Conservation (phyloP, 108 stramenopile genomes). For the Aureococcus anophagefferens region DNA sequence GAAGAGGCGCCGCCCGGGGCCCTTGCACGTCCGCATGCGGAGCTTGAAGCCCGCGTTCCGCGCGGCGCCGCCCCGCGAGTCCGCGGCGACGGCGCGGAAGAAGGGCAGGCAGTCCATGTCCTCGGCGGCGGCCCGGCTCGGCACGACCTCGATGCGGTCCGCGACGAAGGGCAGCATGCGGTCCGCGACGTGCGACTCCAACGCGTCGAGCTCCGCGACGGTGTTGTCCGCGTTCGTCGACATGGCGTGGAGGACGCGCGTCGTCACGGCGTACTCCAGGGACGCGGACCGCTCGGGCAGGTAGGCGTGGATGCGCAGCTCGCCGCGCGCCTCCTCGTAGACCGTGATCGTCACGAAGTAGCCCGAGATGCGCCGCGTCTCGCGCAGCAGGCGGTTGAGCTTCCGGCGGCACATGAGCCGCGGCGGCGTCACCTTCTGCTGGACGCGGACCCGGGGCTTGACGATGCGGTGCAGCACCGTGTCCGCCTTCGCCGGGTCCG, state of each 20-base stretch:
- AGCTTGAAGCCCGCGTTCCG: conserved; percentile 3
- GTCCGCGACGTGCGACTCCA: not conserved
- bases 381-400: conserved; percentile 7
- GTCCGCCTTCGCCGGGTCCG: no score
- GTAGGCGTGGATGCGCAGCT: conserved; percentile 10
- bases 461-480: no score
- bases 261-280: not conserved
- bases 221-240: not conserved
- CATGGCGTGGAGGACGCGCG: not conserved
- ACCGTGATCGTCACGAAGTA: conserved; percentile 9
- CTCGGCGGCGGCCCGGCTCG: not conserved
- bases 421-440: not conserved
- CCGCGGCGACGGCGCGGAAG: no score
- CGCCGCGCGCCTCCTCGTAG: conserved; percentile 11
- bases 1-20: conserved; percentile 1
- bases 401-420: conserved; percentile 1
- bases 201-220: not conserved
- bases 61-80: not conserved
- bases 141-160: not conserved
- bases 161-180: not conserved
- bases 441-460: no score
- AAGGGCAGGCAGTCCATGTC: no score
- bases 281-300: conserved; percentile 4
- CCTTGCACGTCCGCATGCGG: conserved; percentile 4
- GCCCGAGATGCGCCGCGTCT: conserved; percentile 12